Conservation (phyloP, 2,329 filamentous ascomycete species). For the Byssoonygena ceratinophila region DNA sequence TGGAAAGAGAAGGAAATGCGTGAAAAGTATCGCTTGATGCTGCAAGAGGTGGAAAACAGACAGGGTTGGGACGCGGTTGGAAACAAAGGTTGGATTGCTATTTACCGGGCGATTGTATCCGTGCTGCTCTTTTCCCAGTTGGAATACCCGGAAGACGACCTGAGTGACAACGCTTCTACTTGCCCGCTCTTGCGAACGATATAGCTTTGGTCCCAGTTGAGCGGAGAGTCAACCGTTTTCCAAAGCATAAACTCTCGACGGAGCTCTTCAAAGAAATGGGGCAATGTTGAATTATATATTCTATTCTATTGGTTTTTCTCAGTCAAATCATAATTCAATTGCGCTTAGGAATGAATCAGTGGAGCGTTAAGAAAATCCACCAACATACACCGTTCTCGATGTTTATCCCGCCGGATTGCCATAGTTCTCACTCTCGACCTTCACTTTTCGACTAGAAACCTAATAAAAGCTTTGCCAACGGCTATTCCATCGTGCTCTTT, state of each 20-base stretch:
- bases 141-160: too few species aligned
- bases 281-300: background rate
- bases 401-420: background rate
- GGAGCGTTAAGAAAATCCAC: background rate
- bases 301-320: background rate
- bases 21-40: background rate
- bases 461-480: conserved; percentile 63
- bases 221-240: too few species aligned
- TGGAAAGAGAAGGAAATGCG: conserved; percentile 56
- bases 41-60: background rate
- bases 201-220: too few species aligned
- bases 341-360: background rate
- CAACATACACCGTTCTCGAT: background rate
- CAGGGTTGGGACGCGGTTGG: too few species aligned
- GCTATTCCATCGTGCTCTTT: conserved; percentile 68
- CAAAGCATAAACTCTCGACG: too few species aligned
- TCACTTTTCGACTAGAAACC: conserved; percentile 55
- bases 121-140: too few species aligned
- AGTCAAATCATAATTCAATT: background rate
- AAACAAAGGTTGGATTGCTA: too few species aligned
- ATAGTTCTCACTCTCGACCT: background rate
- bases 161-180: too few species aligned
- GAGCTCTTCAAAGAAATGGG: too few species aligned
- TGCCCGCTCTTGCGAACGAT: too few species aligned
- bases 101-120: too few species aligned